Base-by-base conservation (phyloP, 176 grass and related monocot species). In the Triticum turgidum region DNA sequence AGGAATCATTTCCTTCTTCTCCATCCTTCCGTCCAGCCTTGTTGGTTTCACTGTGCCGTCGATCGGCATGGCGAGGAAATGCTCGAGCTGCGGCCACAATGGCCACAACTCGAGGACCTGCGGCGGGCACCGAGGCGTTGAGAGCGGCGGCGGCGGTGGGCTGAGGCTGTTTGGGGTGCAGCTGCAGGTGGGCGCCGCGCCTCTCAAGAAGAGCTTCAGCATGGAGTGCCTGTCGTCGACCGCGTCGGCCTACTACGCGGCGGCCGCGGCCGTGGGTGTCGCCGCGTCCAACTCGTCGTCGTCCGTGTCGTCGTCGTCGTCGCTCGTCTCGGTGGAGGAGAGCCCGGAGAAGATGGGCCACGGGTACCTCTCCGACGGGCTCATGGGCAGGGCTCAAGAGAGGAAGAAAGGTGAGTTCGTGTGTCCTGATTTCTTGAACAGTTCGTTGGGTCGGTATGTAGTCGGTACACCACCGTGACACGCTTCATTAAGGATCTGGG, bases 51-150 rank as follows among this genome's bases (percentile, higher is more conserved):
- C 29, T 56, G 67, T 41, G 54, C 67, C 71, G 7, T 27, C n/a
- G 59, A 44, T 13, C 39, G 87, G 47, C 82, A 98, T 98, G 96
- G 89, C 85, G 41, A 93, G 93, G 89, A 98, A 95, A 82, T 98
- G 96, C 78, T 95, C 93, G 13, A 94, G 85, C 78, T 95, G 96
- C 85, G 96, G 96, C 5, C 90, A 92, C 81, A 93, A 93, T 90
- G 96, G 96, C 38, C 96, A 98, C 86, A 98, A 98, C 86, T 98
- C 96, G 11, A 98, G 96, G 84, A 98, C 96, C 38, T 98, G 96
- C 88, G 71, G 47, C 24, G 77, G 83, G 2, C 82, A 87, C 35
- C 22, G 76, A 73, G 39, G 78, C 25, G 12, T 39, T 11, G 79
- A 77, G 35, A 67, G 4, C 45, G 47, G 72, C 34, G 42, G 41